Evolutionary conservation across 2,329 filamentous ascomycete genomes (phyloP).

Genomic region (Metarhizium guizhouense): DNA sequence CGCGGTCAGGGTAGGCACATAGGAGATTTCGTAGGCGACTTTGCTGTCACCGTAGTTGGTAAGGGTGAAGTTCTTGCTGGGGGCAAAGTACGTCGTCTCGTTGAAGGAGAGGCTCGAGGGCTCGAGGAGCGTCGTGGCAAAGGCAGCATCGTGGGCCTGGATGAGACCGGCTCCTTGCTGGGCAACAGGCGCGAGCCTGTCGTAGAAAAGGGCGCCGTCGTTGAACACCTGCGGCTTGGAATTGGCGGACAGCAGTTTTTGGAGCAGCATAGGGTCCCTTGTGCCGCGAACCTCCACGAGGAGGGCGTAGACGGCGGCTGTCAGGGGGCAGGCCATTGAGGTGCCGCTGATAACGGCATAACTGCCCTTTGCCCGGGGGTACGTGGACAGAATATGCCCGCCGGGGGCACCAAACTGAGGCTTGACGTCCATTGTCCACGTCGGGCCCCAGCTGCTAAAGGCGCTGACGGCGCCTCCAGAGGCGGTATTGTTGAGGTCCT

Average conservation of each 20-base stretch:
- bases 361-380: constrained; percentile 3
- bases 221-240: constrained; percentile 42
- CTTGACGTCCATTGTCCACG: constrained; percentile 10
- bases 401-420: constrained; percentile 13
- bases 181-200: constrained; percentile 41
- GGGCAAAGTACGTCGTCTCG: constrained; percentile 38
- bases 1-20: constrained; percentile 34
- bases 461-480: constrained; percentile 4
- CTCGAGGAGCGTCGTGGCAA: constrained; percentile 42
- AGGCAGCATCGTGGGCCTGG: constrained; percentile 50
- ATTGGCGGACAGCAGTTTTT: constrained; percentile 39
- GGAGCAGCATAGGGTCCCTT: constrained; percentile 37
- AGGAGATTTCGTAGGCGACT: constrained; percentile 37
- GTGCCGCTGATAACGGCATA: constrained; percentile 10
- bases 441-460: constrained; percentile 11
- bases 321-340: constrained; percentile 10
- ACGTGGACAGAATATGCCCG: constrained; percentile 13
- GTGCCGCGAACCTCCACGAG: constrained; percentile 34
- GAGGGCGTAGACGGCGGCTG: constrained; percentile 9
- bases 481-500: background rate
- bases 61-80: constrained; percentile 37
- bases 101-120: constrained; percentile 53
- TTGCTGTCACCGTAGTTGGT: constrained; percentile 35
- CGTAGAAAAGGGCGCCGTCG: constrained; percentile 25
- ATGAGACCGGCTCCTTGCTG: constrained; percentile 55